A percentile compares a stretch with the other conserved stretches of the same genome.
Evolutionary conservation across 371 early-diverging fungal genomes (phyloP).

Genomic region (Phascolomyces articulosus): DNA sequence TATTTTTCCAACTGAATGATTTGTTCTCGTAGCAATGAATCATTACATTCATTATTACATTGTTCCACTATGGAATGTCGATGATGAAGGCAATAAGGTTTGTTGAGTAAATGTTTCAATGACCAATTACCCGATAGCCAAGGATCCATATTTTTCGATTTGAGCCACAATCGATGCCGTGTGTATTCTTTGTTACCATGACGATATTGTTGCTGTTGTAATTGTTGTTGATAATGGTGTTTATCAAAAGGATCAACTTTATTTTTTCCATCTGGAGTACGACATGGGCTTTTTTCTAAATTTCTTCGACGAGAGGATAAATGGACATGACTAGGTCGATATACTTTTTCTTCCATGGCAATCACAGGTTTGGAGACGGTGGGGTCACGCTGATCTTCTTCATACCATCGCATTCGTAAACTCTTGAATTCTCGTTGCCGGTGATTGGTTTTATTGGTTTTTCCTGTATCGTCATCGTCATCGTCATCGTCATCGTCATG

Average conservation of each 20-base stretch:
- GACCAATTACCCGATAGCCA: slow-evolving; percentile 13
- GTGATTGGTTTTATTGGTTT: background rate
- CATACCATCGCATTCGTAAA: slow-evolving; percentile 4
- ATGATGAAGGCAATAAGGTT: background rate
- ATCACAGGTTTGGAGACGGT: background rate
- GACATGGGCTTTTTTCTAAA: background rate
- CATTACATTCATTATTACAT: background rate
- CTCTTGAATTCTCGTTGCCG: background rate
- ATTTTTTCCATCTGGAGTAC: background rate
- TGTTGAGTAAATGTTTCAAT: slow-evolving; percentile 6
- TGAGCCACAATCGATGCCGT: slow-evolving; percentile 13
- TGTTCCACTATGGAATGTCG: background rate
- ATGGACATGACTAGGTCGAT: background rate
- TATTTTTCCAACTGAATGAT: slow-evolving; percentile 8
- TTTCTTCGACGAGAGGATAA: background rate
- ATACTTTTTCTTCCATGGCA: slow-evolving; percentile 13
- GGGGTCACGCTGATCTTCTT: background rate
- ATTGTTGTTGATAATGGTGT: background rate
- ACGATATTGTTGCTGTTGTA: background rate
- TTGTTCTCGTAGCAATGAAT: background rate
- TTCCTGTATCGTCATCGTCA: no score
- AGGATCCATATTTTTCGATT: slow-evolving; percentile 6
- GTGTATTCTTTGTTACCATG: slow-evolving; percentile 4
- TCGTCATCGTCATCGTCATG: no score
- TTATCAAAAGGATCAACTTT: background rate